These are phyloP conservation scores for Dendryphion nanum DNA, from an alignment of 2,329 filamentous ascomycete species.

Conservation along the genomic window DNA sequence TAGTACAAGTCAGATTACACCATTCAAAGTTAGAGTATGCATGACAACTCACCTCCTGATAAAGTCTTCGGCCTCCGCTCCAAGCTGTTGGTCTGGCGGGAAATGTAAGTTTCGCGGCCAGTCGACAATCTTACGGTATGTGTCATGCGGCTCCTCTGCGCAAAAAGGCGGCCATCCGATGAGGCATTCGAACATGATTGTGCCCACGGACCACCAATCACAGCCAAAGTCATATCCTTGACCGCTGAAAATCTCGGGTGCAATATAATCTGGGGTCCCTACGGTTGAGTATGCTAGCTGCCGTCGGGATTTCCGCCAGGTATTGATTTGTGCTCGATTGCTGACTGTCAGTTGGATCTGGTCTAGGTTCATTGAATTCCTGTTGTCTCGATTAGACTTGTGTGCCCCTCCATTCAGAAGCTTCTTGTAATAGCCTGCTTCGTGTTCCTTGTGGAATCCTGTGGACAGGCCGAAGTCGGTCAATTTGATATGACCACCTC, in stretches of 20 bases:
- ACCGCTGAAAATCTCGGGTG: conserved; percentile 95
- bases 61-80: conserved; percentile 84
- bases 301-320: conserved; percentile 93
- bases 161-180: conserved; percentile 99
- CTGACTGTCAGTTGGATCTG: conserved; percentile 98
- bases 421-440: conserved; percentile 98
- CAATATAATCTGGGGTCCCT: conserved; percentile 97
- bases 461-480: conserved; percentile 98
- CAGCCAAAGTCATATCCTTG: conserved; percentile 96
- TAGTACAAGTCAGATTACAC: conserved; percentile 39
- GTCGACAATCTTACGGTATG: conserved; percentile 98
- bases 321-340: conserved; percentile 97
- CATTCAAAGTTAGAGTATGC: not conserved
- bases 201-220: conserved; percentile 98
- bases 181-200: conserved; percentile 99
- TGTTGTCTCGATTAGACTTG: conserved; percentile 59
- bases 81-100: conserved; percentile 89
- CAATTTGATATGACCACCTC: conserved; percentile 94
- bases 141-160: conserved; percentile 94
- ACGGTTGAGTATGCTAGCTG: conserved; percentile 98
- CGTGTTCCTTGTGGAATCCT: conserved; percentile 95
- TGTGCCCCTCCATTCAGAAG: conserved; percentile 69
- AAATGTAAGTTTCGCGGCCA: conserved; percentile 96
- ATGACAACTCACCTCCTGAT: conserved; percentile 71
- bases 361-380: conserved; percentile 92